Conservation (phyloP, 768 basidiomycete genomes). For the Termitomyces sp. region DNA sequence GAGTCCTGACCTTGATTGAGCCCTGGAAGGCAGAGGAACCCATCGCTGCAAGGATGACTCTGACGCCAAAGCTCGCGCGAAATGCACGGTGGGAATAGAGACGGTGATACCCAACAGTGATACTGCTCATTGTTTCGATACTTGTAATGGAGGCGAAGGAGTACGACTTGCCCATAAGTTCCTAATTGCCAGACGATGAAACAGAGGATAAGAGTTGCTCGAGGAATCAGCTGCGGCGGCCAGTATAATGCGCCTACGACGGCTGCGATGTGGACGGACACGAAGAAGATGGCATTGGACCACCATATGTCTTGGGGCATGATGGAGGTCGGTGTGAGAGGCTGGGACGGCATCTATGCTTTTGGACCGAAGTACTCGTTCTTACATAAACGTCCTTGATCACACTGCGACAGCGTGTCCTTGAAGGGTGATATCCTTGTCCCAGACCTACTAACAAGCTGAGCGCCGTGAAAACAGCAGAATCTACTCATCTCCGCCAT, state of each 20-base stretch:
- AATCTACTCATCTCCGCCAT: slow-evolving; percentile 2
- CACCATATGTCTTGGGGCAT: slow-evolving; percentile 49
- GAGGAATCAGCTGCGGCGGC: slow-evolving; percentile 41
- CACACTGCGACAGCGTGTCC: background rate
- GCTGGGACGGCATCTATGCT: background rate
- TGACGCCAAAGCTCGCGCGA: slow-evolving; percentile 50
- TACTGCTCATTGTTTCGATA: slow-evolving; percentile 31
- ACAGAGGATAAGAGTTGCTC: slow-evolving; percentile 46
- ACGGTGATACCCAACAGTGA: slow-evolving; percentile 76
- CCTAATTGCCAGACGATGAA: slow-evolving; percentile 66
- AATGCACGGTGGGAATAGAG: slow-evolving; percentile 77
- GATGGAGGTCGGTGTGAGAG: background rate
- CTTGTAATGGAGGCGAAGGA: background rate
- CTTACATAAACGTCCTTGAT: background rate
- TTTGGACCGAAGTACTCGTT: background rate
- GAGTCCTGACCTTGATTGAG: slow-evolving; percentile 60
- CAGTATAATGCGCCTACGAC: slow-evolving; percentile 45
- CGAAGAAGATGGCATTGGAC: slow-evolving; percentile 57
- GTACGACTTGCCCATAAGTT: slow-evolving; percentile 55
- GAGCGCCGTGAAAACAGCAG: background rate
- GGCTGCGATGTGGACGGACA: slow-evolving; percentile 54
- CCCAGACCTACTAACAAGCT: background rate
- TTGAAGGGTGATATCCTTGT: background rate
- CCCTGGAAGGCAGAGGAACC: slow-evolving; percentile 78
- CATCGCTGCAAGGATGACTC: slow-evolving; percentile 56